Evolutionary conservation across 192 early-diverging fungal genomes (phyloP), one percentile per base, ranked within the genome.

Genomic region (Podila minutissima): DNA sequence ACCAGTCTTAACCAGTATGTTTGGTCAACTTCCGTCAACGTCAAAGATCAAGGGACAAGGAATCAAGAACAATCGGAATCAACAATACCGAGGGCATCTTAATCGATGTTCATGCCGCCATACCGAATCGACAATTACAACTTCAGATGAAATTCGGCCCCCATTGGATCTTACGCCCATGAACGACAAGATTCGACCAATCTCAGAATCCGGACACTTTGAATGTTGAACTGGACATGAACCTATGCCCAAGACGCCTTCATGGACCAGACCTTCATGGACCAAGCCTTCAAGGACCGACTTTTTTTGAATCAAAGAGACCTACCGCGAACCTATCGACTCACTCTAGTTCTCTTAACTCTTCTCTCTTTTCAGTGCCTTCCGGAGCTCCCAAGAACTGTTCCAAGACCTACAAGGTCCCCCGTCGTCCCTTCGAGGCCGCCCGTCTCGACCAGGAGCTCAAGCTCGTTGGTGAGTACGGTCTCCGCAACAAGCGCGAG

Each of bases 401-500:
- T 82, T 93, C 92, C 74, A 95, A 92, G 92, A 94, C 92, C 78
- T 95, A 92, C 89, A 95, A 95, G 88, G 96, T 99, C 81, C 97
- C 97, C 83, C 93, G 95, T 86, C 92, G 97, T 89, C 96, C 96
- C 61, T 99, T 94, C 88, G 95, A 96, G 86, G 90, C 94, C 83
- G 97, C 95, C 75, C 97, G 97, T 92, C 93, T 99, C 87, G 96
- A 98, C 83, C 89, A 91, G 78, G 93, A 95, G 85, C 88, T 97
- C 75, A 95, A 95, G 92, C 93, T 98, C 71, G 91, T 95, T 84
- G 97, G 97, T 76, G 95, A 97, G 85, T 99, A 93, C 91, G 96
- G 96, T 89, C 94, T 99, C 84, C 90, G 93, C 74, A 98, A 96
- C 96, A 99, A 98, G 94, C 95, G 94, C 77, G 97, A 99, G 90